Conservation (phyloP, 805 yeast genomes). For the Nakazawaea ambrosiae region DNA sequence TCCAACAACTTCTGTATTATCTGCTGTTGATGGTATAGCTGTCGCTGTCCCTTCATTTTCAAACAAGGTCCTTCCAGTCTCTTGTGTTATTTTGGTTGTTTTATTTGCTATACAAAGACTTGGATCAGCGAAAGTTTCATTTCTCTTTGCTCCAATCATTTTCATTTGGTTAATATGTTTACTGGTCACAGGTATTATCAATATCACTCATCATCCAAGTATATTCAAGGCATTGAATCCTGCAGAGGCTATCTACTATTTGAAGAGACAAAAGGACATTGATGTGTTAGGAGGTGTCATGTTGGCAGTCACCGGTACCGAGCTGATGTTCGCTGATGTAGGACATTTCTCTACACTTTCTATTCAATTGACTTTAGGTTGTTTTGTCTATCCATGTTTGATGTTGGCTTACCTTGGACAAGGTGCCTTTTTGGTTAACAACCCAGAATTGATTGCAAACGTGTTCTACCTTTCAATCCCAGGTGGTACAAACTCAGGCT, state of each 20-base stretch:
- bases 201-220: conserved; percentile 33
- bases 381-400: conserved; percentile 45
- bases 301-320: conserved; percentile 52
- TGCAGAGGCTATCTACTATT: conserved; percentile 38
- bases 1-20: conserved; percentile 55
- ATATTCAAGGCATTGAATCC: conserved; percentile 46
- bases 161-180: conserved; percentile 42
- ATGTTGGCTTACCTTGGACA: conserved; percentile 52
- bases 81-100: conserved; percentile 37
- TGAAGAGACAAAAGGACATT: conserved; percentile 29
- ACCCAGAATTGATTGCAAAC: conserved; percentile 33
- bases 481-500: conserved; percentile 34
- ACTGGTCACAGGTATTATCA: conserved; percentile 37
- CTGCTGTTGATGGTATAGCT: conserved; percentile 51
- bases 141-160: conserved; percentile 48
- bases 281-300: conserved; percentile 43
- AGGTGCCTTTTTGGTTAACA: conserved; percentile 37
- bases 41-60: conserved; percentile 40
- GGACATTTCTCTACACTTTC: conserved; percentile 49
- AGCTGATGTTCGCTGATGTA: conserved; percentile 60
- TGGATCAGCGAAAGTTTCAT: conserved; percentile 43
- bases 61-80: conserved; percentile 36
- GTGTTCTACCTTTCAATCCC: conserved; percentile 46
- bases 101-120: conserved; percentile 40
- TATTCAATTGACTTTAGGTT: conserved; percentile 37